Evolutionary conservation across 208 protist genomes (phyloP), one percentile per base, ranked within the genome.

Genomic region (Trypanosoma cruzi): DNA sequence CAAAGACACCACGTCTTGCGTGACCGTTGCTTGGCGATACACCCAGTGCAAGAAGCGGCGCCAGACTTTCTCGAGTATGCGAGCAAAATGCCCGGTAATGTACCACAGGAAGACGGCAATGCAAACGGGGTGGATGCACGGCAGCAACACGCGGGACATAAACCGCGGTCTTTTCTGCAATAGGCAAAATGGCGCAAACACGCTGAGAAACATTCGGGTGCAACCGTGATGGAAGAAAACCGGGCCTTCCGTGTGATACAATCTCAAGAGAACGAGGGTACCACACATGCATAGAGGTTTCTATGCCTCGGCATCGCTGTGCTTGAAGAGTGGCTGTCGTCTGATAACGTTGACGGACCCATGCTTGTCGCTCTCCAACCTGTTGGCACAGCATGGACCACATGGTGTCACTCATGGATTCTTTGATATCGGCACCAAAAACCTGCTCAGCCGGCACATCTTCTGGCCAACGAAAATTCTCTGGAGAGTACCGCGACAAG

Each of bases 141-240:
- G 76, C 72, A 16, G 81, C 24, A n/a, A 76, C 80, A 1, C 68
- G 64, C 14, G 89, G 86, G 18, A 94, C 84, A 57, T 92, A 94
- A 14, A 84, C 74, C 37, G 77, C 80, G 24, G 90, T 71, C 34
- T 79, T 80, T 44, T 71, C 49, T 29, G 82, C 58, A 46, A 94
- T 40, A 11, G 89, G 84, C 8, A 86, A 54, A 22, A 85, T 66
- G 7, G 76, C 75, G 0, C 24, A 42, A 0, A 76, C 75, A 53
- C 89, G 79, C 16, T 68, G 68, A 2, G 73, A 34, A 20, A 92
- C 31, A 52, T 72, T 82, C 18, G 85, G 89, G 50, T 77, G 80
- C 10, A 90, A 64, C 14, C 22, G 28, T 26, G 59, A 48, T 73
- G 46, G 67, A 22, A 46, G 7, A 68, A 18, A 20, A 26, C 34